These are phyloP conservation scores for Podospora australis DNA, from an alignment of 495 filamentous ascomycete genomes.

Conservation along the genomic window DNA sequence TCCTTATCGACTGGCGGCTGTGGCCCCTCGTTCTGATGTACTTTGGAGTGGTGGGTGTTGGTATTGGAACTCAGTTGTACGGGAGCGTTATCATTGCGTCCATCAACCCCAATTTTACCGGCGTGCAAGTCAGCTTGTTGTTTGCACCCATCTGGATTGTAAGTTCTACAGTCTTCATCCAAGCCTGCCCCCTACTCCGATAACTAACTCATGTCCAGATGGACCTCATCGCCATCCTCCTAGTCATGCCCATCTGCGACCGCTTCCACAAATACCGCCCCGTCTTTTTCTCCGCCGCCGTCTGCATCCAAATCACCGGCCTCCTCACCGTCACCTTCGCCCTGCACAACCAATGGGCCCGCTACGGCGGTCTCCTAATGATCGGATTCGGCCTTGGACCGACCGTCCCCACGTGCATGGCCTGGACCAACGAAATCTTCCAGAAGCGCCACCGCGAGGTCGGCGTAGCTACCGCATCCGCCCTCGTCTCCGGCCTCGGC, in stretches of 20 bases:
- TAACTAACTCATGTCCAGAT: conserved; percentile 41
- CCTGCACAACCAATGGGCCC: conserved; percentile 64
- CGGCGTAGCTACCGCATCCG: conserved; percentile 82
- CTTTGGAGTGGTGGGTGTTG: conserved; percentile 88
- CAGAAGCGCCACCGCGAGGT: conserved; percentile 85
- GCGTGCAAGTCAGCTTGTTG: conserved; percentile 70
- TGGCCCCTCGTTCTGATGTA: conserved; percentile 88
- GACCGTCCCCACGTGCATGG: conserved; percentile 88
- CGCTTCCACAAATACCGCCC: conserved; percentile 77
- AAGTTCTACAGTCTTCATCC: too few relatives aligned
- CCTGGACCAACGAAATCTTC: conserved; percentile 88
- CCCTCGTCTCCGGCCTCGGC: conserved; percentile 77
- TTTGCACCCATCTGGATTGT: conserved; percentile 90
- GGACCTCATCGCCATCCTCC: conserved; percentile 81
- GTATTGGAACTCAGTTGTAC: conserved; percentile 82
- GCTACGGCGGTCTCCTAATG: conserved; percentile 83
- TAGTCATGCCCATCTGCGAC: conserved; percentile 80
- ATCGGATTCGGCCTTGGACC: conserved; percentile 88
- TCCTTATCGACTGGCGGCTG: conserved; percentile 77
- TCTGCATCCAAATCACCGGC: conserved; percentile 74
- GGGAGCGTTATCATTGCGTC: conserved; percentile 77
- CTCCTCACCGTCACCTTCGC: conserved; percentile 76
- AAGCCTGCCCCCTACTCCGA: too few relatives aligned
- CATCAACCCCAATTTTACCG: conserved; percentile 64
- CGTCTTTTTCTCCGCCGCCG: conserved; percentile 72